Evolutionary conservation across 2,329 filamentous ascomycete species (phyloP).

Genomic region (Fusarium citri): DNA sequence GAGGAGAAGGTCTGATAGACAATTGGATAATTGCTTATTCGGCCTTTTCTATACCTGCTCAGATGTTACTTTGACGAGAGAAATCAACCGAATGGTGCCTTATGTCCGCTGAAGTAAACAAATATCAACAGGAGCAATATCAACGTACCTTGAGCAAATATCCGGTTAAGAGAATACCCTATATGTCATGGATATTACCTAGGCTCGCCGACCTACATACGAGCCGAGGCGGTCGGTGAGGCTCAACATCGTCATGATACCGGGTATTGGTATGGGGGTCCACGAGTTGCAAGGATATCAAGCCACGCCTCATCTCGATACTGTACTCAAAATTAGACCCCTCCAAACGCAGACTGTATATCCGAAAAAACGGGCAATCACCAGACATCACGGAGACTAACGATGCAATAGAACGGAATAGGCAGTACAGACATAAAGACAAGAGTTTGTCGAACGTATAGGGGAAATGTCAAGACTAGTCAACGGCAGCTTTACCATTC

Average conservation of each 20-base stretch:
- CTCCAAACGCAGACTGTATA: slow-evolving; percentile 17
- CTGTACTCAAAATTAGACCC: slow-evolving; percentile 2
- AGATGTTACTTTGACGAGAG: slow-evolving; percentile 8
- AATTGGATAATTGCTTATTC: slow-evolving; percentile 26
- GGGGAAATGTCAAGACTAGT: slow-evolving; percentile 1
- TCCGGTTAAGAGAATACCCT: neutral
- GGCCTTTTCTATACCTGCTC: slow-evolving; percentile 12
- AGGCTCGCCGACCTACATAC: slow-evolving; percentile 1
- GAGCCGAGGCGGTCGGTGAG: slow-evolving; percentile 34
- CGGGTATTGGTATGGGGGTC: slow-evolving; percentile 22
- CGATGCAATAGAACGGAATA: slow-evolving; percentile 4
- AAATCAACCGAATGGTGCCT: neutral
- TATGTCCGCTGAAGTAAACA: neutral
- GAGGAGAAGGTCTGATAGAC: slow-evolving; percentile 5
- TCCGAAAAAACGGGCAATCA: slow-evolving; percentile 12
- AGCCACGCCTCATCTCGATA: slow-evolving; percentile 19
- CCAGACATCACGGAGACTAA: slow-evolving; percentile 3
- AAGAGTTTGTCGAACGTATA: slow-evolving; percentile 1
- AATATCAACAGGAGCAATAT: neutral
- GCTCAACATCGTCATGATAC: slow-evolving; percentile 35
- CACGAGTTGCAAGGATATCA: slow-evolving; percentile 22
- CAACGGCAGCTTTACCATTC: slow-evolving; percentile 16
- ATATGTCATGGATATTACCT: neutral
- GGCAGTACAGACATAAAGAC: neutral
- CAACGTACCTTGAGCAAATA: slow-evolving; percentile 4